phyloP scores from a whole-genome alignment of 352 stramenopile species.

The Achlya hypogyna region DNA sequence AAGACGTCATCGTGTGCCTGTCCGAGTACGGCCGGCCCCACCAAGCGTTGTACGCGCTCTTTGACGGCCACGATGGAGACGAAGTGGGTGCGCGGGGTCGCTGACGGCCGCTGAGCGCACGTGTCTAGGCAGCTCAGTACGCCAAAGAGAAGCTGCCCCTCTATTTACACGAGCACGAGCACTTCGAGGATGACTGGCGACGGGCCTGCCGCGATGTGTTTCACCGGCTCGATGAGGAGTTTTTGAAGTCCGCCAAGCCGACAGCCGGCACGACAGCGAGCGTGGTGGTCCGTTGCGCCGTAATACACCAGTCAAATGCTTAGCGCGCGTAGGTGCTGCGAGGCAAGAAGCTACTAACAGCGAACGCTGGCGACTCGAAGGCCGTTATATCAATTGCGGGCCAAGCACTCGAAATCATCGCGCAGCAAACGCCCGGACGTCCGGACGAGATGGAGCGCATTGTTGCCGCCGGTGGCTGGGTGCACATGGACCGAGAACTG shows the following conservation, averaged over 20 bases:
- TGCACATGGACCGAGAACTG: slow-evolving; percentile 76
- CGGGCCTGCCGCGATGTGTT: slow-evolving; percentile 70
- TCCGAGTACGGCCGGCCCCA: slow-evolving; percentile 35
- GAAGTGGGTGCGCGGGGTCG: slow-evolving; percentile 29
- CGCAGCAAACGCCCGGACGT: slow-evolving; percentile 76
- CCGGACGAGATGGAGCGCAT: slow-evolving; percentile 67
- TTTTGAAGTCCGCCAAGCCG: slow-evolving; percentile 45
- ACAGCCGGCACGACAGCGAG: slow-evolving; percentile 31
- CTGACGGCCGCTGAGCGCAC: neutral
- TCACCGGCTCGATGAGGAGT: slow-evolving; percentile 64
- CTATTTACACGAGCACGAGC: slow-evolving; percentile 63
- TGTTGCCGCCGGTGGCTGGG: slow-evolving; percentile 58
- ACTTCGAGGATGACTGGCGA: slow-evolving; percentile 47
- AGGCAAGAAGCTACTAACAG: slow-evolving; percentile 69
- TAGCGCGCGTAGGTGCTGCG: slow-evolving; percentile 37
- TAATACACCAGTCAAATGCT: neutral
- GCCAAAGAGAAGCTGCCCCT: slow-evolving; percentile 54
- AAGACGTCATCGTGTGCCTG: slow-evolving; percentile 78
- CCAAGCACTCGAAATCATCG: slow-evolving; percentile 75
- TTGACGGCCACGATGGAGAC: slow-evolving; percentile 76
- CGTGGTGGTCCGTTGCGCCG: neutral
- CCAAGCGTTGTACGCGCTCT: slow-evolving; percentile 72
- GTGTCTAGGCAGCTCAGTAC: slow-evolving; percentile 55
- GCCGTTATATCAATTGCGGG: slow-evolving; percentile 76
- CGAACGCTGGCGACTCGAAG: slow-evolving; percentile 82